Evolutionary conservation across 2,329 filamentous ascomycete genomes (phyloP).

Genomic region (Aspergillus transmontanensis): DNA sequence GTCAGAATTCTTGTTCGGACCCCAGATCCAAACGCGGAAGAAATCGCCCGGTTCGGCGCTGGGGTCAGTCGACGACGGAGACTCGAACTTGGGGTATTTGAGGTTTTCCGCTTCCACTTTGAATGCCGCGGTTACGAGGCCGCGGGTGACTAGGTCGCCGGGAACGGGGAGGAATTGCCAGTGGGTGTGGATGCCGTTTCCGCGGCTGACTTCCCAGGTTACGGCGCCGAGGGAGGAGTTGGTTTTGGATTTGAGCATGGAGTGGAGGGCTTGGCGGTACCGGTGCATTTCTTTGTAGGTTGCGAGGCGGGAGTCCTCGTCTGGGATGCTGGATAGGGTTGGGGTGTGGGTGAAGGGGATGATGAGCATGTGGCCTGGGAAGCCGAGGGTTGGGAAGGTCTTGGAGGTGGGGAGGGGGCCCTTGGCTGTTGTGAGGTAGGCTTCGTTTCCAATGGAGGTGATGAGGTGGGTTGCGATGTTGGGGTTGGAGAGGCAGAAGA

Average conservation of each 20-base stretch:
- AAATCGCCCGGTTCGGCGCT: slow-evolving; percentile 59
- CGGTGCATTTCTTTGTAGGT: slow-evolving; percentile 80
- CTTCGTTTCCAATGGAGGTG: slow-evolving; percentile 81
- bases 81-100: slow-evolving; percentile 58
- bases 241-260: slow-evolving; percentile 63
- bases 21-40: slow-evolving; percentile 83
- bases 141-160: slow-evolving; percentile 66
- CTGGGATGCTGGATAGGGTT: slow-evolving; percentile 69
- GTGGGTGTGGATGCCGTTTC: slow-evolving; percentile 80
- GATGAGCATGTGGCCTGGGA: slow-evolving; percentile 86
- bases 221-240: slow-evolving; percentile 71
- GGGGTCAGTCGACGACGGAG: slow-evolving; percentile 41
- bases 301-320: slow-evolving; percentile 56
- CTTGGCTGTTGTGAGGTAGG: slow-evolving; percentile 89
- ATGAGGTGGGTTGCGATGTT: slow-evolving; percentile 85
- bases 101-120: slow-evolving; percentile 82
- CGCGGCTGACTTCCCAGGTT: slow-evolving; percentile 88
- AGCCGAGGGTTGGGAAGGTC: slow-evolving; percentile 72
- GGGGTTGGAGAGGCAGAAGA: slow-evolving; percentile 91
- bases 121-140: slow-evolving; percentile 85
- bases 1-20: slow-evolving; percentile 5
- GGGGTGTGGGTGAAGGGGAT: slow-evolving; percentile 83
- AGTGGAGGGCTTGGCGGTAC: slow-evolving; percentile 76
- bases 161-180: slow-evolving; percentile 90
- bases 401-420: slow-evolving; percentile 75